Base-by-base conservation (phyloP, 441 rosid species). In the Populus trichocarpa region DNA sequence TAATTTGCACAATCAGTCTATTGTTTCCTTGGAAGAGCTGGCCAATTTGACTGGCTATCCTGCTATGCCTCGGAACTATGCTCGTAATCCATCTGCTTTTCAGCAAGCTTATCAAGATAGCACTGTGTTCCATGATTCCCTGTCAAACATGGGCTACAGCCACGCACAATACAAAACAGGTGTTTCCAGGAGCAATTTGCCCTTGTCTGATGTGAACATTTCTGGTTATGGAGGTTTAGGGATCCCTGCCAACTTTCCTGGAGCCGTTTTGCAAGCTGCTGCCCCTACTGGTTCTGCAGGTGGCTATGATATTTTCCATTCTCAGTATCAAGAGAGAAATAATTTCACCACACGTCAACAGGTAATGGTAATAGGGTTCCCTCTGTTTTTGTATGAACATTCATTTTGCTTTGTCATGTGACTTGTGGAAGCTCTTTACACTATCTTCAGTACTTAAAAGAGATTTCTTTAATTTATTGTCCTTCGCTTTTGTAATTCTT, bases 201-300 rank as follows among this genome's bases (percentile, higher is more conserved):
- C 82, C 69, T 61, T 2, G 28, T 28, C 83, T 38, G 28, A 70
- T 82, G 70, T 74, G 8, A 30, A 68, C 36, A 9, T 70, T 76
- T 75, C 84, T 74, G 76, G 76, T 59, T 80, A 80, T 78, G 83
- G 76, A 74, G 80, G 78, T 83, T 74, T 69, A 10, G 82, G 75
- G 33, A 78, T 70, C 69, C 67, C 83, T 46, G 20, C 80, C 70
- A 73, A 69, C 76, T 53, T 72, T 74, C 77, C 79, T 67, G 78
- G 77, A 63, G 80, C 30, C 32, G 78, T 85, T 79, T 53, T 71
- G 79, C 84, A 72, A 32, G 75, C 84, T 11, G 12, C 67, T 20
- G 75, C 81, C 22, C 8, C 61, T 26, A 72, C 61, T 57, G 78
- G 76, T 42, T 50, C 80, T 70, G 67, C 79, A 25, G 81, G 67